Percentiles rank a stretch among this genome's conserved stretches.
Conservation (phyloP, 169 alveolate genomes). For the Plasmodium yoelii region DNA sequence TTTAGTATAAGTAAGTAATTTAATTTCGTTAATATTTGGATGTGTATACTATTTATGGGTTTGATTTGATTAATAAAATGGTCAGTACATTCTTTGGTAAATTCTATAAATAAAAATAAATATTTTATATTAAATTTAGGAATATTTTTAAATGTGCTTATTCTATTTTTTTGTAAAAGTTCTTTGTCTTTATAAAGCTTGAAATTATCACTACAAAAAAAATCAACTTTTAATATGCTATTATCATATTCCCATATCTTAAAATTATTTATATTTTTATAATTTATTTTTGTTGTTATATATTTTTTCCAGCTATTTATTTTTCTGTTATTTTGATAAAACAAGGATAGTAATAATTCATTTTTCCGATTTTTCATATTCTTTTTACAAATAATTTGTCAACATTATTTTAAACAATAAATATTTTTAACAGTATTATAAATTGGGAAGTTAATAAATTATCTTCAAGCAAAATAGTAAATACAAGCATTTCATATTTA, state of each 20-base stretch:
- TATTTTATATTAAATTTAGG: conserved; percentile 17
- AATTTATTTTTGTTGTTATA: neutral
- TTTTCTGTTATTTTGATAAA: neutral
- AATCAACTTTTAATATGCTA: conserved; percentile 8
- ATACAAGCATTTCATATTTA: too few species aligned
- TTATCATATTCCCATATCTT: conserved; percentile 24
- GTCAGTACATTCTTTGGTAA: conserved; percentile 22
- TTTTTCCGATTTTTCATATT: too few species aligned
- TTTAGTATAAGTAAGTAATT: conserved; percentile 56
- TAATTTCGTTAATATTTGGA: conserved; percentile 43
- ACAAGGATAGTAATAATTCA: neutral
- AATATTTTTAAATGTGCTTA: conserved; percentile 41
- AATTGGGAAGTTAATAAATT: too few species aligned
- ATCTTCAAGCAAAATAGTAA: too few species aligned
- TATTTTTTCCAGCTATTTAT: neutral
- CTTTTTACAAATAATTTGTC: too few species aligned
- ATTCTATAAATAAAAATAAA: conserved; percentile 33
- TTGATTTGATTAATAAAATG: conserved; percentile 33
- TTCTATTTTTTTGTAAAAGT: conserved; percentile 17
- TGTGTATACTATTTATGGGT: conserved; percentile 32
- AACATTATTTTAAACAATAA: too few species aligned
- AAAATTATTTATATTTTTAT: conserved; percentile 15
- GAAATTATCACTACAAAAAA: conserved; percentile 22
- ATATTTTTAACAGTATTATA: too few species aligned
- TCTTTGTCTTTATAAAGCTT: conserved; percentile 18